Percentiles rank a stretch among this genome's conserved stretches.
Evolutionary conservation across 192 early-diverging fungal genomes (phyloP).

Genomic region (Tieghemiomyces parasiticus): DNA sequence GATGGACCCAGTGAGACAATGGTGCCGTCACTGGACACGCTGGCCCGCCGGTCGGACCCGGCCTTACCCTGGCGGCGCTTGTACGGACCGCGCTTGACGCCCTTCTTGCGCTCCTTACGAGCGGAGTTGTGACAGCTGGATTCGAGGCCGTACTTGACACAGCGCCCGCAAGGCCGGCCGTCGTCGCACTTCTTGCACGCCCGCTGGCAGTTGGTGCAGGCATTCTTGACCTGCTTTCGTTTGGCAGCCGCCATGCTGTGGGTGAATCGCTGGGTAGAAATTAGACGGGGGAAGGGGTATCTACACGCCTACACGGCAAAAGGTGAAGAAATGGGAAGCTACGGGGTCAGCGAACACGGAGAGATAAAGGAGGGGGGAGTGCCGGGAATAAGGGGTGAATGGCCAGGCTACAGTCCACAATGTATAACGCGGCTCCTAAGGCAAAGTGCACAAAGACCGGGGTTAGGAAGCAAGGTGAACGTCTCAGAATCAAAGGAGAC

Average conservation of each 20-base stretch:
- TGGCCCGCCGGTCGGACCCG: neutral
- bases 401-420: no score
- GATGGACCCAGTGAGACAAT: neutral
- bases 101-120: conserved; percentile 68
- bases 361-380: no score
- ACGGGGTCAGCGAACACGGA: no score
- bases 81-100: conserved; percentile 74
- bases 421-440: no score
- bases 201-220: conserved; percentile 76
- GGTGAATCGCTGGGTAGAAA: no score
- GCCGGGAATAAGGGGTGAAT: no score
- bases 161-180: conserved; percentile 69
- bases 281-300: no score
- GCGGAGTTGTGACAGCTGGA: conserved; percentile 60
- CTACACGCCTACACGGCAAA: no score
- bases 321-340: no score
- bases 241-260: conserved; percentile 24
- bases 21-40: neutral
- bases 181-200: conserved; percentile 89
- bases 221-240: conserved; percentile 78
- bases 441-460: no score
- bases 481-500: no score
- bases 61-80: conserved; percentile 20
- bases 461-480: no score
- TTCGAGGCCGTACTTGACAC: conserved; percentile 51